Evolutionary conservation across 176 grass and related monocot species (phyloP), one percentile per base, ranked within the genome.

Genomic region (Puccinellia tenuiflora): DNA sequence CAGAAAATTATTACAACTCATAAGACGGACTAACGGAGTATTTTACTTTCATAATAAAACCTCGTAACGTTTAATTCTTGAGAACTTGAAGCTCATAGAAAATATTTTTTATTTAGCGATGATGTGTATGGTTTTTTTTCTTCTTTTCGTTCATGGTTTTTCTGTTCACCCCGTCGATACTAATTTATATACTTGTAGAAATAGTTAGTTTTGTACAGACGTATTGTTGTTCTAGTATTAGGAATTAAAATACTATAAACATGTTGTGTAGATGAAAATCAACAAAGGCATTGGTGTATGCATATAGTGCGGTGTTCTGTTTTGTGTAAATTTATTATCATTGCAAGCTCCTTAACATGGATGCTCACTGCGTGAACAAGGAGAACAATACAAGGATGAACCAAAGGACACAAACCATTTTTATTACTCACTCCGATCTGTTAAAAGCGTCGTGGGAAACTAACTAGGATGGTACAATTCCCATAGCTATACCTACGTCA

Each of bases 111-210:
- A 68, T 45, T 45, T 39, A 73, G 42, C 5, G 25, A 26, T 16
- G 47, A 29, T 73, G 69, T 20, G 69, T 73, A 48, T 11, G 68
- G 42, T n/a, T n/a, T n/a, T n/a, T n/a, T n/a, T n/a, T n/a, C n/a
- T n/a, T n/a, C n/a, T n/a, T n/a, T n/a, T n/a, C n/a, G n/a, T n/a
- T n/a, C n/a, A n/a, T n/a, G n/a, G n/a, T 18, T 48, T 30, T 73
- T 0, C 6, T 30, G 0, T 20, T 73, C 42, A 15, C 5, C 7
- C 1, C 20, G 42, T 16, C 30, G 69, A 73, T 73, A 73, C 42
- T 24, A 48, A 73, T 43, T n/a, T 69, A 12, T 47, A 72, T 45
- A 73, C 68, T 28, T 73, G 69, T 73, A 73, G 48, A 73, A 48
- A 73, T 73, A 48, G 40, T 29, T 70, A 20, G 69, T n/a, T 0